phyloP scores from a whole-genome alignment of 306 rosid genomes.

The Begonia fuchsioides region DNA sequence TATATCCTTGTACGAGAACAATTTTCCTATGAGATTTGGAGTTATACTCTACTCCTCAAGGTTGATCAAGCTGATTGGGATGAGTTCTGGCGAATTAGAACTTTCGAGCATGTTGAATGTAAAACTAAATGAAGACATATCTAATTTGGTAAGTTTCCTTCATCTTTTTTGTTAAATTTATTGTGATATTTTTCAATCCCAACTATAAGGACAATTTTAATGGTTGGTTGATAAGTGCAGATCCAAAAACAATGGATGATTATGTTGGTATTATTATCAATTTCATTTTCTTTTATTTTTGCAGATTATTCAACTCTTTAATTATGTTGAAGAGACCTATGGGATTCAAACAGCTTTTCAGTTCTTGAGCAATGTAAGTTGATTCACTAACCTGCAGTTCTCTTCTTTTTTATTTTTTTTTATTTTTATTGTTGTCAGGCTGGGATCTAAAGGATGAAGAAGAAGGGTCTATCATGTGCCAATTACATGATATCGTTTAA shows the following conservation, averaged over 20 bases:
- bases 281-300: slow-evolving; percentile 8
- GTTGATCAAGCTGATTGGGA: slow-evolving; percentile 41
- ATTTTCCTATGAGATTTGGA: slow-evolving; percentile 79
- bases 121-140: slow-evolving; percentile 40
- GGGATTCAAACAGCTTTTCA: slow-evolving; percentile 64
- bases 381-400: background rate
- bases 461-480: no score
- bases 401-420: background rate
- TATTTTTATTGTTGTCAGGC: background rate
- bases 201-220: background rate
- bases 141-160: slow-evolving; percentile 43
- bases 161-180: slow-evolving; percentile 1
- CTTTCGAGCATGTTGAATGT: slow-evolving; percentile 14
- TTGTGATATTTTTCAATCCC: background rate
- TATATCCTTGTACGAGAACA: slow-evolving; percentile 57
- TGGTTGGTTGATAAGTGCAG: background rate
- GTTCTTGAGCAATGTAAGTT: slow-evolving; percentile 72
- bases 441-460: background rate
- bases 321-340: slow-evolving; percentile 62
- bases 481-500: no score
- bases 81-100: slow-evolving; percentile 9
- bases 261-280: background rate
- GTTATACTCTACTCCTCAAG: slow-evolving; percentile 78
- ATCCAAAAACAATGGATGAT: no score
- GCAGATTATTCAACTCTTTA: slow-evolving; percentile 76